A percentile compares a stretch with the other conserved stretches of the same genome.
Conservation (phyloP, 164 flowering plant species). For the Piper betle region DNA sequence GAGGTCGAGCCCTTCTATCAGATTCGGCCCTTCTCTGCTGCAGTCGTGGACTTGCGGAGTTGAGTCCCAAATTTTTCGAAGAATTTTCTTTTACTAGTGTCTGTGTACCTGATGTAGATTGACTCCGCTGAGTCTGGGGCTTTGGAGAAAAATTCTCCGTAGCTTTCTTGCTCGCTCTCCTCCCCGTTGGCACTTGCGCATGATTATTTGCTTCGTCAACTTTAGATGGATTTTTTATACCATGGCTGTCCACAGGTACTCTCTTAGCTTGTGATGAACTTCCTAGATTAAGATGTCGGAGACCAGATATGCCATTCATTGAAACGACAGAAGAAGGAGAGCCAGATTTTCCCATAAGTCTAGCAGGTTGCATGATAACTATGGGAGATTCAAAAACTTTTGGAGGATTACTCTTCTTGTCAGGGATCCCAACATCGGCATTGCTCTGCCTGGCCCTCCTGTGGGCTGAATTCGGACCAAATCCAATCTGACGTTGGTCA, state of each 20-base stretch:
- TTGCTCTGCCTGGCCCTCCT: conserved; percentile 8
- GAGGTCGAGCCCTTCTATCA: conserved; percentile 50
- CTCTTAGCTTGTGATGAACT: conserved; percentile 12
- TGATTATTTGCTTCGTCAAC: conserved; percentile 13
- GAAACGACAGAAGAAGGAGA: conserved; percentile 12
- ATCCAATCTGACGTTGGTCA: conserved; percentile 8
- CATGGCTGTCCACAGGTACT: conserved; percentile 14
- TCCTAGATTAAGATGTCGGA: conserved; percentile 9
- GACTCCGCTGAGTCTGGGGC: conserved; percentile 14
- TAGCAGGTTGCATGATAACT: conserved; percentile 40
- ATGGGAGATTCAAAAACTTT: conserved; percentile 24
- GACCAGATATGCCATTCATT: conserved; percentile 15
- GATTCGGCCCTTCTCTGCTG: conserved; percentile 57
- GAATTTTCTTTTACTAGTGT: conserved; percentile 27
- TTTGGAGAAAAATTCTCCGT: conserved; percentile 5
- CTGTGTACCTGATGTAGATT: conserved; percentile 21
- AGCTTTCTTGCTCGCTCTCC: conserved; percentile 24
- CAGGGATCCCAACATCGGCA: conserved; percentile 10
- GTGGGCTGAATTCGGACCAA: conserved; percentile 19
- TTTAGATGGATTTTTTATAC: conserved; percentile 19
- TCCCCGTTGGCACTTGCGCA: conserved; percentile 18
- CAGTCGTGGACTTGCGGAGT: conserved; percentile 59
- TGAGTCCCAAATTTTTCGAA: conserved; percentile 13
- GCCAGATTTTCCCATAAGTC: conserved; percentile 19
- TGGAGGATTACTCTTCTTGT: conserved; percentile 17